These are phyloP conservation scores for Colletotrichum cereale DNA, from an alignment of 2,329 filamentous ascomycete species.

Conservation along the genomic window DNA sequence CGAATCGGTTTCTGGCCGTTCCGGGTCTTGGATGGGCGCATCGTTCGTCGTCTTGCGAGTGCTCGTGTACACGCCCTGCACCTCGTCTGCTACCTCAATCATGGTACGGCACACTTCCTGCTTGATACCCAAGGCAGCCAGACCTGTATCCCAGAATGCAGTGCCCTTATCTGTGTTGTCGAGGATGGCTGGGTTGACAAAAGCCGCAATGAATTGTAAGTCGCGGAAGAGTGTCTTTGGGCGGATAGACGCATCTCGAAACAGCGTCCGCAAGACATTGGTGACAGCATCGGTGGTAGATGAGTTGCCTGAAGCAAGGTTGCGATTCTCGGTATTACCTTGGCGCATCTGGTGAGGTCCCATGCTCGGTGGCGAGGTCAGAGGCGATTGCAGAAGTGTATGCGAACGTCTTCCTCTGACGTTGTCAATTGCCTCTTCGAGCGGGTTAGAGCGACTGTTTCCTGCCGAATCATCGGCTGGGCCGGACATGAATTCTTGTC, in stretches of 20 bases:
- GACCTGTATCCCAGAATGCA: constrained; percentile 90
- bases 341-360: constrained; percentile 51
- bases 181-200: constrained; percentile 71
- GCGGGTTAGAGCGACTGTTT: constrained; percentile 56
- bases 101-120: constrained; percentile 86
- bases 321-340: constrained; percentile 63
- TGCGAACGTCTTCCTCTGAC: constrained; percentile 77
- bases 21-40: constrained; percentile 42
- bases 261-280: constrained; percentile 74
- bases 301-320: constrained; percentile 61
- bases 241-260: constrained; percentile 76
- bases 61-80: constrained; percentile 72
- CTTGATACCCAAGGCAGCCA: constrained; percentile 90
- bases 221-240: constrained; percentile 86
- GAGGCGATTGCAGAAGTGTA: constrained; percentile 55
- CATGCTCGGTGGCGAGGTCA: constrained; percentile 49
- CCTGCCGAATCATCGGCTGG: constrained; percentile 50
- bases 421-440: constrained; percentile 78
- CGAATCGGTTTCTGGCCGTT: constrained; percentile 45
- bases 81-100: constrained; percentile 72
- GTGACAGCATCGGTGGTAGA: constrained; percentile 75
- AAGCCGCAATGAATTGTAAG: constrained; percentile 79
- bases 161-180: constrained; percentile 76
- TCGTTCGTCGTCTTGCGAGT: constrained; percentile 64
- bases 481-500: constrained; percentile 51